Evolutionary conservation across 768 basidiomycete species (phyloP).

Genomic region (Lactarius akahatsu): DNA sequence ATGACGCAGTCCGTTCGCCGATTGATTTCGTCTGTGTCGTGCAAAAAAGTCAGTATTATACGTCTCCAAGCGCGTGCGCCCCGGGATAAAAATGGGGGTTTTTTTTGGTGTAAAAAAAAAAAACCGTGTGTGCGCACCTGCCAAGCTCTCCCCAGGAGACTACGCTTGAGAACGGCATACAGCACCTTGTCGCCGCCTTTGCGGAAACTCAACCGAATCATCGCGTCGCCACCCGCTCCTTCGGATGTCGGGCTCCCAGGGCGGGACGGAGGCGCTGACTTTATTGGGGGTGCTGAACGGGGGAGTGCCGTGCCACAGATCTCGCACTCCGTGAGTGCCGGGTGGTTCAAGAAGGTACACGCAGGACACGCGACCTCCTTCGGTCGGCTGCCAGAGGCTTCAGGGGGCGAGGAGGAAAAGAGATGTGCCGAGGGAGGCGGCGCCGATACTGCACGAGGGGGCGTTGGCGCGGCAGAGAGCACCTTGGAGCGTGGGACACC

Average conservation of each 20-base stretch:
- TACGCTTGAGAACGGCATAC: slow-evolving; percentile 72
- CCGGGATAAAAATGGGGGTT: too few species aligned
- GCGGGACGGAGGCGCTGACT: slow-evolving; percentile 66
- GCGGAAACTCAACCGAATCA: slow-evolving; percentile 86
- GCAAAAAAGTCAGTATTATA: slow-evolving; percentile 15
- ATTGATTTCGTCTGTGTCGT: slow-evolving; percentile 14
- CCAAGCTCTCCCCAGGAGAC: slow-evolving; percentile 74
- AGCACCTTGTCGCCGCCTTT: slow-evolving; percentile 86
- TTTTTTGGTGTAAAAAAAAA: too few species aligned
- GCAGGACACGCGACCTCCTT: slow-evolving; percentile 66
- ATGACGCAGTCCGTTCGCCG: slow-evolving; percentile 11
- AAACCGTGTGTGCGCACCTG: slow-evolving; percentile 43
- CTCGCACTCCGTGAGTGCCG: slow-evolving; percentile 72
- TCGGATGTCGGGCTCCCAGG: slow-evolving; percentile 49
- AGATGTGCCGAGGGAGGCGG: slow-evolving; percentile 35
- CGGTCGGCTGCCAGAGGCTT: slow-evolving; percentile 37
- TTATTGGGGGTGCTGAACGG: slow-evolving; percentile 32
- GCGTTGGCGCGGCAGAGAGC: slow-evolving; percentile 32
- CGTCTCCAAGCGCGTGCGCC: slow-evolving; percentile 3
- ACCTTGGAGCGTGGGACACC: slow-evolving; percentile 63
- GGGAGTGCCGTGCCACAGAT: slow-evolving; percentile 79
- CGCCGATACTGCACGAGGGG: slow-evolving; percentile 29
- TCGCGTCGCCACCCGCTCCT: slow-evolving; percentile 41
- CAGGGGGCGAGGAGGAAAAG: slow-evolving; percentile 42
- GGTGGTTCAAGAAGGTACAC: slow-evolving; percentile 92